Percentiles rank a stretch among this genome's conserved stretches.
Conservation (phyloP, 768 basidiomycete genomes). For the Leccinellum albellum region DNA sequence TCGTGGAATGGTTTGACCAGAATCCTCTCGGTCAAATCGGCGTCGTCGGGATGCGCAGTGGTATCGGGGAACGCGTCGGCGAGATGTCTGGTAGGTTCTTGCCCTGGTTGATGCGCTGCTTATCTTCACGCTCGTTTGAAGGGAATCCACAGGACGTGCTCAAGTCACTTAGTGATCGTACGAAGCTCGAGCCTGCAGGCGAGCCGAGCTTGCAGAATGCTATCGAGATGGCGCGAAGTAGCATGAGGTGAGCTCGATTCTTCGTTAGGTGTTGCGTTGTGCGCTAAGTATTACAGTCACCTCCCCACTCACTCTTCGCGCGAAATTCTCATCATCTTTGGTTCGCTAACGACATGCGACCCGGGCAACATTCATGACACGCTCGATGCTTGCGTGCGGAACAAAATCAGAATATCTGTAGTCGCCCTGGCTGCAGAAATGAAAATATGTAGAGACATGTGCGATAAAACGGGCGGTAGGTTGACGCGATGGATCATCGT, state of each 20-base stretch:
- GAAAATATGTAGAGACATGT: constrained; percentile 93
- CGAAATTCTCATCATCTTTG: constrained; percentile 91
- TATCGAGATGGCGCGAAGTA: constrained; percentile 92
- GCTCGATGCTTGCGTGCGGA: constrained; percentile 76
- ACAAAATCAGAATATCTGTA: constrained; percentile 86
- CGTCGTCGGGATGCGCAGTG: constrained; percentile 87
- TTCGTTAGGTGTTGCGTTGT: not conserved
- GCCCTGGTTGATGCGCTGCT: not conserved
- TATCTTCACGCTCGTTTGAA: constrained; percentile 28
- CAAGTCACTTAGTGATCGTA: constrained; percentile 76
- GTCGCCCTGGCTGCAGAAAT: constrained; percentile 97
- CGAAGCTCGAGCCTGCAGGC: constrained; percentile 83
- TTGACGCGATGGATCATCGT: not conserved
- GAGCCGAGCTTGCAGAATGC: constrained; percentile 97
- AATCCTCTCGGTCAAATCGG: constrained; percentile 98
- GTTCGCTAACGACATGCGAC: constrained; percentile 94
- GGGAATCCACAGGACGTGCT: constrained; percentile 98
- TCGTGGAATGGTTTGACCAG: constrained; percentile 98
- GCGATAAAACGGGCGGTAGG: constrained; percentile 86
- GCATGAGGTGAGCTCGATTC: constrained; percentile 68
- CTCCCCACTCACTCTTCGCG: constrained; percentile 96
- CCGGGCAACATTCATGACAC: constrained; percentile 96
- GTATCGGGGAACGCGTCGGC: constrained; percentile 84
- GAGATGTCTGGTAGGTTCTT: constrained; percentile 80
- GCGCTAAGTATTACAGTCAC: constrained; percentile 53